Evolutionary conservation across 352 stramenopile species (phyloP).

Genomic region (Hyaloperonospora arabidopsidis): DNA sequence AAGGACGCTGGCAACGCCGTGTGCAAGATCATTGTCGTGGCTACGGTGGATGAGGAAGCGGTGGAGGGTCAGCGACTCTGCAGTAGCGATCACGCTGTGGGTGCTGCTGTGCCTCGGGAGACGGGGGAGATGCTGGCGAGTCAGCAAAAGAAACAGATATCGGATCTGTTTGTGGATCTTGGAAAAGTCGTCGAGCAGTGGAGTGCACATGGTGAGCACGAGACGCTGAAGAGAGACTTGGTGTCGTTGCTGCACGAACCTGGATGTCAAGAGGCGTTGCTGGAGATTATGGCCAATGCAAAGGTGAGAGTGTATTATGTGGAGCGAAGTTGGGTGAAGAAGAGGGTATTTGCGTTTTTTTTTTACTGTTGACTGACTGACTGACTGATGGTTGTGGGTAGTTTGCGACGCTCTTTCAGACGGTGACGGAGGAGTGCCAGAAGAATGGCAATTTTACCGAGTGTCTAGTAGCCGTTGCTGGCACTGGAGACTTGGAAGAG

Average conservation of each 20-base stretch:
- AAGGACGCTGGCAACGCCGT: conserved; percentile 40
- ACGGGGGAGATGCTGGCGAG: conserved; percentile 40
- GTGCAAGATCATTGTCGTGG: conserved; percentile 65
- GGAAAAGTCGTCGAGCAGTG: conserved; percentile 71
- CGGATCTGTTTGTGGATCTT: conserved; percentile 68
- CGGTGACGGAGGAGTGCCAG: conserved; percentile 55
- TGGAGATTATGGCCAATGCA: conserved; percentile 64
- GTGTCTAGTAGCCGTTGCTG: conserved; percentile 46
- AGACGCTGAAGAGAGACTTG: conserved; percentile 62
- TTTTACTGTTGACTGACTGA: not conserved
- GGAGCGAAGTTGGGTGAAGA: not conserved
- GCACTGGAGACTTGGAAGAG: conserved; percentile 48
- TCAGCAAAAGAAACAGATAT: conserved; percentile 59
- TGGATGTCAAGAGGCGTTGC: conserved; percentile 59
- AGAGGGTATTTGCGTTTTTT: no score
- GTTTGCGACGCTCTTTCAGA: conserved; percentile 58
- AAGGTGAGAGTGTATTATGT: conserved; percentile 19
- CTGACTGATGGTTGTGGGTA: conserved; percentile 13
- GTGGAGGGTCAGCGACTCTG: not conserved
- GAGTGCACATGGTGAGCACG: conserved; percentile 44
- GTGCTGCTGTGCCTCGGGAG: conserved; percentile 23
- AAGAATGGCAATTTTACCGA: conserved; percentile 44
- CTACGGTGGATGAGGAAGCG: conserved; percentile 17
- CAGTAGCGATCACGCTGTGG: conserved; percentile 19
- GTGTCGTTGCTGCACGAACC: conserved; percentile 66